phyloP scores from a whole-genome alignment of 139 green algal genomes.

The Tetraselmis chui region DNA sequence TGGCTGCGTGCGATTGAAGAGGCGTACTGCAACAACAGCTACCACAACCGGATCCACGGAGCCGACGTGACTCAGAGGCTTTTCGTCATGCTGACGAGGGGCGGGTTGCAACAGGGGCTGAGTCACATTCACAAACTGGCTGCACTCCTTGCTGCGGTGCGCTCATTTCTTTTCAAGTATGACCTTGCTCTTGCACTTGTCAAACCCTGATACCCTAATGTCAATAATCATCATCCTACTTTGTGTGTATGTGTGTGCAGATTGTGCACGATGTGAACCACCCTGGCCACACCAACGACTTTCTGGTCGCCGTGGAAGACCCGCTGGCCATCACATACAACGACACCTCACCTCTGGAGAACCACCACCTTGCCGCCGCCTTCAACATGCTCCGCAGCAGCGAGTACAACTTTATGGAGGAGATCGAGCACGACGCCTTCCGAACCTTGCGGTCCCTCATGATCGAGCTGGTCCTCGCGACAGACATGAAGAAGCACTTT shows the following conservation, averaged over 20 bases:
- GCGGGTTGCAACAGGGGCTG: slow-evolving; percentile 20
- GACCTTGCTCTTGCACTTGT: no score
- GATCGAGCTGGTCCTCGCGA: slow-evolving; percentile 58
- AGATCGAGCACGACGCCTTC: slow-evolving; percentile 27
- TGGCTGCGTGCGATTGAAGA: not conserved
- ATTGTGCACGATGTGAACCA: slow-evolving; percentile 59
- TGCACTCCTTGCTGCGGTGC: not conserved
- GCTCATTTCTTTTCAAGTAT: no score
- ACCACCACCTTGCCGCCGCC: slow-evolving; percentile 40
- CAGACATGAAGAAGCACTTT: slow-evolving; percentile 67
- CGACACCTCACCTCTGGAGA: slow-evolving; percentile 55
- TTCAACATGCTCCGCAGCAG: slow-evolving; percentile 36
- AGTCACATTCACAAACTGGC: not conserved
- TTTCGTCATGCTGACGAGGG: slow-evolving; percentile 35
- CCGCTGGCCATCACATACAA: slow-evolving; percentile 55
- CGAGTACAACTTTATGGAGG: slow-evolving; percentile 43
- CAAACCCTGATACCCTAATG: no score
- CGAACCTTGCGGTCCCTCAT: slow-evolving; percentile 35
- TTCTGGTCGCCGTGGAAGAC: slow-evolving; percentile 36
- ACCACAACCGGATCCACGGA: slow-evolving; percentile 61
- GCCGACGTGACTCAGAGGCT: slow-evolving; percentile 60
- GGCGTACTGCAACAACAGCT: slow-evolving; percentile 45
- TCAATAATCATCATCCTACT: no score
- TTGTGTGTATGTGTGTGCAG: no score
- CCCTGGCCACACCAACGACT: slow-evolving; percentile 61